Evolutionary conservation across 768 basidiomycete genomes (phyloP), one percentile per base, ranked within the genome.

Genomic region (Chlorophyllum brunneum): DNA sequence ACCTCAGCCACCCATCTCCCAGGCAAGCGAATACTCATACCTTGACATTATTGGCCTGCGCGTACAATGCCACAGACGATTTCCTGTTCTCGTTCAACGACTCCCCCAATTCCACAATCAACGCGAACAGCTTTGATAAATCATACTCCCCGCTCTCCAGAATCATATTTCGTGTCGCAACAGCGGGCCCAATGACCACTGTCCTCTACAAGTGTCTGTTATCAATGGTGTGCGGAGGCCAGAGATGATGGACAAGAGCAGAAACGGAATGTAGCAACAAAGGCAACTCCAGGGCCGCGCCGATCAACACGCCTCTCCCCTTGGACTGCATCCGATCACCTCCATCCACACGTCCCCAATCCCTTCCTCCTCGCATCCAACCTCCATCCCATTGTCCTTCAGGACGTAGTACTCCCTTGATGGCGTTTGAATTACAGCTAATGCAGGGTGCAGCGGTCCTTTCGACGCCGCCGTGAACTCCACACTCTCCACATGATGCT

Each of bases 21-120:
- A 46, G n/a, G n/a, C n/a, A 9, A 67, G n/a, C n/a, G n/a, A n/a
- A n/a, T n/a, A n/a, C n/a, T n/a, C 74, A 24, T 39, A 91, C 93
- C 80, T 95, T 97, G 59, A 93, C 80, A 47, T 83, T 81, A 29
- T 81, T 83, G 0, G 88, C 80, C 56, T 91, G 80, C 0, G 77
- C 68, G 64, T 92, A 88, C 33, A 98, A 73, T 29, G 79, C 73
- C 20, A 83, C 80, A 3, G 92, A 85, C 52, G 86, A 65, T 26
- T 77, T 77, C 22, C 88, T 77, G 66, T 95, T 97, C 59, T 83
- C 84, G 51, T 79, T 83, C 53, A 97, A 76, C 66, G 94, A 88
- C 56, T 90, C 87, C 33, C 87, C 82, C 33, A 97, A 81, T 66
- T 95, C 92, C 20, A 80, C 76, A 36, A 95, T 83, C 20, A 86